These are phyloP conservation scores for Trichoderma pleuroti DNA, from an alignment of 2,329 filamentous ascomycete species.

Conservation along the genomic window DNA sequence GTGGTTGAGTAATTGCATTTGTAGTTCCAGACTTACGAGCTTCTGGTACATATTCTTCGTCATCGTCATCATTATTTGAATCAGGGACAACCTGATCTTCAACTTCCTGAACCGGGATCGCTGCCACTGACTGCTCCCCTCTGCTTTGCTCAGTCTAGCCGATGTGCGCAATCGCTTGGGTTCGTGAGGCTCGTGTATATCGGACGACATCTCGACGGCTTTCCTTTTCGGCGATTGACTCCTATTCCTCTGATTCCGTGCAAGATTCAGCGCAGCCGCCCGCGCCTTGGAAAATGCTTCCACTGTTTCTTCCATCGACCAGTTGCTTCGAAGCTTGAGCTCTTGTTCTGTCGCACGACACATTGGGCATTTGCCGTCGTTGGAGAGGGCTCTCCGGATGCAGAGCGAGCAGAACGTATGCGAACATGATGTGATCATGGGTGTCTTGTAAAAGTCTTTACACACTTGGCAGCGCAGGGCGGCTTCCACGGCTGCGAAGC, in stretches of 20 bases:
- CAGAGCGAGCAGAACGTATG: slow-evolving; percentile 97
- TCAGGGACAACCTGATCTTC: slow-evolving; percentile 23
- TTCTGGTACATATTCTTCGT: slow-evolving; percentile 32
- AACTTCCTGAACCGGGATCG: not conserved
- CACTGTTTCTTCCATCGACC: slow-evolving; percentile 79
- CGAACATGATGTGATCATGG: slow-evolving; percentile 89
- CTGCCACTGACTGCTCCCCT: slow-evolving; percentile 31
- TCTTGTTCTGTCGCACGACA: slow-evolving; percentile 80
- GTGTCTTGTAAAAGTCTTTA: slow-evolving; percentile 94
- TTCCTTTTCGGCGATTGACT: slow-evolving; percentile 51
- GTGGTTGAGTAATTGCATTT: no score
- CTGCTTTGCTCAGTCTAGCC: slow-evolving; percentile 45
- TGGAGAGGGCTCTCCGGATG: slow-evolving; percentile 79
- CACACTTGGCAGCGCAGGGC: slow-evolving; percentile 93
- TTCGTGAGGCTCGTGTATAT: slow-evolving; percentile 29
- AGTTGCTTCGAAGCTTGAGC: slow-evolving; percentile 78
- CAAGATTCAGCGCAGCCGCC: slow-evolving; percentile 59
- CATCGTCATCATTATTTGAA: slow-evolving; percentile 21
- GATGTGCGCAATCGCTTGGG: slow-evolving; percentile 54
- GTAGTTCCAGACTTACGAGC: slow-evolving; percentile 24
- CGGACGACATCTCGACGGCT: slow-evolving; percentile 32
- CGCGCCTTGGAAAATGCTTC: slow-evolving; percentile 70
- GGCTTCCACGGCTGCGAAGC: slow-evolving; percentile 70
- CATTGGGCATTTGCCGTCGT: slow-evolving; percentile 82
- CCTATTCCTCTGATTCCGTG: slow-evolving; percentile 37